Evolutionary conservation across 192 early-diverging fungal genomes (phyloP), one percentile per base, ranked within the genome.

Genomic region (Coemansia sp.): DNA sequence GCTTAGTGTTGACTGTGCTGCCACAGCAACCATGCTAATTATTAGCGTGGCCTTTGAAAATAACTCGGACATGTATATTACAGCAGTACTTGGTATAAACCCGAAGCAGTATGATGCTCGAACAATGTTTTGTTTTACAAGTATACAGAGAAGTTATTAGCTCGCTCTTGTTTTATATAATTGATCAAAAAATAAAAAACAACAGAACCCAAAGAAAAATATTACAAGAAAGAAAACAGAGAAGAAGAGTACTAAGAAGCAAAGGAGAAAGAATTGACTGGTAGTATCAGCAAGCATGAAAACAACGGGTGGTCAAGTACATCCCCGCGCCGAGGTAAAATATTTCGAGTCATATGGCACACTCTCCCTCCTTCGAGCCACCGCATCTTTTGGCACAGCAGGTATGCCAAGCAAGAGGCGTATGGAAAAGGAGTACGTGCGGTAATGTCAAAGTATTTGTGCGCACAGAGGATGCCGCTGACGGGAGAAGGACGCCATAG

Each of bases 1-100:
- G 60, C 71, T 73, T 12, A 69, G 58, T 1, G 70, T 60, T 4
- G 76, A 68, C 34, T 64, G 62, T 25, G 67, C 63, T 5, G 56
- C 60, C 4, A 51, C 48, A 7, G 55, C 56, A 5, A 54, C 64
- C 47, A 73, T 50, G 7, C 67, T 50, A 5, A 64, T 60, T 1
- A 54, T 23, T 27, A 64, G 30, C 18, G 54, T 26, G 19, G 55
- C 56, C 51, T 68, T 72, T 28, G 57, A 27, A 23, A 69, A 48
- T 24, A 68, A 48, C 10, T 78, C 70, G n/a, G 65, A 7, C 71
- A 73, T 67, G 5, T 7, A 9, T n/a, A 14, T 21, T 18, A 5
- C 21, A 48, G 8, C 23, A 47, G 30, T 54, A 26, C 54, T 60
- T 56, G 34, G 14, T 23, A 56, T 23, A 49, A 10, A 25, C 8